Conservation (phyloP, 2,329 filamentous ascomycete species). For the Penicillium sp. region DNA sequence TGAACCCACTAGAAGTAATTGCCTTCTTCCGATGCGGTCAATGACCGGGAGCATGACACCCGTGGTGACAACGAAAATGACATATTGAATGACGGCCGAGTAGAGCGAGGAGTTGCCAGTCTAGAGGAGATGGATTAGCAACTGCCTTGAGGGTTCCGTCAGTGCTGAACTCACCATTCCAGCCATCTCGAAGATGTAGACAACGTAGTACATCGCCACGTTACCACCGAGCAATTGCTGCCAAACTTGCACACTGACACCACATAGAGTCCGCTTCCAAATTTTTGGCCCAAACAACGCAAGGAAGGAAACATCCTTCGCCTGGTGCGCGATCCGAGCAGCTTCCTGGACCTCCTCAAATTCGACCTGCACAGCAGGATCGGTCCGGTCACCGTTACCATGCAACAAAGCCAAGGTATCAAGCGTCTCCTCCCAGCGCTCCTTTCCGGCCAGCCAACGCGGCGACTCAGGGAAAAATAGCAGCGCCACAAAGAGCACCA, state of each 20-base stretch:
- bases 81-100: slow-evolving; percentile 58
- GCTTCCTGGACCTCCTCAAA: slow-evolving; percentile 39
- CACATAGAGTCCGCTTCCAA: slow-evolving; percentile 54
- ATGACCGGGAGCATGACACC: slow-evolving; percentile 52
- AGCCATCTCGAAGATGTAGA: slow-evolving; percentile 62
- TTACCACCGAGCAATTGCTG: slow-evolving; percentile 60
- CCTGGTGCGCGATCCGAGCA: slow-evolving; percentile 31
- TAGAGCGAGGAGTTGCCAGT: slow-evolving; percentile 46
- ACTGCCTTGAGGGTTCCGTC: background rate
- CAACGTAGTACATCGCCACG: slow-evolving; percentile 60
- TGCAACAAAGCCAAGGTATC: slow-evolving; percentile 58
- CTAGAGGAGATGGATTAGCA: slow-evolving; percentile 18
- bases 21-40: slow-evolving; percentile 51
- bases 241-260: slow-evolving; percentile 56
- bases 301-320: slow-evolving; percentile 35
- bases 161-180: slow-evolving; percentile 40
- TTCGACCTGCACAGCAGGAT: slow-evolving; percentile 59
- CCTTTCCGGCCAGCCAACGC: slow-evolving; percentile 61
- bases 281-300: slow-evolving; percentile 50
- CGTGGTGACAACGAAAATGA: slow-evolving; percentile 57
- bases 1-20: slow-evolving; percentile 49
- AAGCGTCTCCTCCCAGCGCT: slow-evolving; percentile 56
- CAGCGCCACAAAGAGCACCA: slow-evolving; percentile 55
- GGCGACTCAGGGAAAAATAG: slow-evolving; percentile 62
- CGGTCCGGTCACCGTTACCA: slow-evolving; percentile 53